A percentile compares a stretch with the other conserved stretches of the same genome.
Conservation (phyloP, 139 green algal species). For the Chara braunii region DNA sequence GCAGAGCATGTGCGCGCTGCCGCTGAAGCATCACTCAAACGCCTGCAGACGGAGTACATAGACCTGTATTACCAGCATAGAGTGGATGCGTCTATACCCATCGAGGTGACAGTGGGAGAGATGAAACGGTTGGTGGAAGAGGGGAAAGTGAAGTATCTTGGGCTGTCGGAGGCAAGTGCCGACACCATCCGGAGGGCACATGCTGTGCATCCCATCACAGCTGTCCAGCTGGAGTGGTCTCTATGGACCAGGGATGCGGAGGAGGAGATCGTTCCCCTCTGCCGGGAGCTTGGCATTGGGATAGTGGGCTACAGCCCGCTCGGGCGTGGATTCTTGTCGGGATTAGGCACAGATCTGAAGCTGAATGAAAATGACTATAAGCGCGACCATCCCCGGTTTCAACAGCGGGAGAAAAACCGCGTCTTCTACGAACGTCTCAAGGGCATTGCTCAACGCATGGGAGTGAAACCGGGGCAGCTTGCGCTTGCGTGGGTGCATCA, state of each 20-base stretch:
- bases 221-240: constrained; percentile 57
- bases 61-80: constrained; percentile 42
- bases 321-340: constrained; percentile 54
- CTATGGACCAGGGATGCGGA: constrained; percentile 59
- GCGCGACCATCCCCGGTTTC: background rate
- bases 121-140: constrained; percentile 51
- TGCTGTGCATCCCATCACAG: constrained; percentile 52
- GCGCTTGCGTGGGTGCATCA: constrained; percentile 65
- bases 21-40: constrained; percentile 6
- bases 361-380: too few species aligned
- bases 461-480: constrained; percentile 57
- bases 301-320: constrained; percentile 59
- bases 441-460: constrained; percentile 51
- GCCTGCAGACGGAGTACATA: constrained; percentile 25
- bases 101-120: background rate
- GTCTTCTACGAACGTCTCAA: constrained; percentile 52
- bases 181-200: constrained; percentile 53
- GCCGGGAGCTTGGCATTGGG: constrained; percentile 53
- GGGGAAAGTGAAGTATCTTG: constrained; percentile 63
- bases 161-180: constrained; percentile 51
- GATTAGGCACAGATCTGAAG: too few species aligned
- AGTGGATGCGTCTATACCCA: constrained; percentile 50
- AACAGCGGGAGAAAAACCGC: constrained; percentile 55
- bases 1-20: constrained; percentile 12
- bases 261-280: constrained; percentile 25